Evolutionary conservation across 139 green algal genomes (phyloP), one percentile per base, ranked within the genome.

Genomic region (Chlamydomonas sp.): DNA sequence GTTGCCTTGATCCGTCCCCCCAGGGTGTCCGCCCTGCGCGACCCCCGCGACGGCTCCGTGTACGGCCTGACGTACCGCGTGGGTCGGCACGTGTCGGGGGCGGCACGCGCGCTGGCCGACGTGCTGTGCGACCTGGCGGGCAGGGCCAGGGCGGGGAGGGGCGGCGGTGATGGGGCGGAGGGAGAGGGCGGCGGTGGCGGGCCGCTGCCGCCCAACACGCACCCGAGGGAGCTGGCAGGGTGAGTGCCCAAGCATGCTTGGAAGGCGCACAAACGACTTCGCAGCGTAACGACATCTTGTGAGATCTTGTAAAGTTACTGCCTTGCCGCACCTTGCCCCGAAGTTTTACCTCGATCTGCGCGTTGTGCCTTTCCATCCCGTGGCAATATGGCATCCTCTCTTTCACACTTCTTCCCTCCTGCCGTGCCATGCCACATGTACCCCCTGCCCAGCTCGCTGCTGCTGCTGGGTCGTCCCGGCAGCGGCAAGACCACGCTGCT

Each of bases 11-110:
- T 82, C 66, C 79, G 77, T 9, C 59, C 77, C 59, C 82, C 62
- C 64, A 89, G 82, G 92, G 94, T n/a, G 20, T 57, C 7, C 68
- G 68, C 68, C 2, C 17, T 85, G 58, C 57, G 14, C 58, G 12
- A 78, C 17, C 80, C 80, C 0, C 7, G 12, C 1, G 58, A 63
- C 18, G 68, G 80, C 68, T 68, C 68, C 16, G 78, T 96, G 14
- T 81, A 93, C 49, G 95, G 95, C 5, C 90, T 97, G 59, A 97
- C 95, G 15, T 96, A 94, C 88, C 83, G 94, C 61, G 87, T 97
- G 15, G 94, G 95, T 31, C 90, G 95, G 6, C 89, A 95, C 62
- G 78, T 97, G 17, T 69, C 88, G 78, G 93, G 92, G 17, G 80
- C 90, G 73, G 92, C 85, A 0, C 62, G 63, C 71, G 74, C 86